A percentile compares a stretch with the other conserved stretches of the same genome.
These are phyloP conservation scores for Blastocystis sp. DNA, from an alignment of 352 stramenopile species.

Conservation along the genomic window DNA sequence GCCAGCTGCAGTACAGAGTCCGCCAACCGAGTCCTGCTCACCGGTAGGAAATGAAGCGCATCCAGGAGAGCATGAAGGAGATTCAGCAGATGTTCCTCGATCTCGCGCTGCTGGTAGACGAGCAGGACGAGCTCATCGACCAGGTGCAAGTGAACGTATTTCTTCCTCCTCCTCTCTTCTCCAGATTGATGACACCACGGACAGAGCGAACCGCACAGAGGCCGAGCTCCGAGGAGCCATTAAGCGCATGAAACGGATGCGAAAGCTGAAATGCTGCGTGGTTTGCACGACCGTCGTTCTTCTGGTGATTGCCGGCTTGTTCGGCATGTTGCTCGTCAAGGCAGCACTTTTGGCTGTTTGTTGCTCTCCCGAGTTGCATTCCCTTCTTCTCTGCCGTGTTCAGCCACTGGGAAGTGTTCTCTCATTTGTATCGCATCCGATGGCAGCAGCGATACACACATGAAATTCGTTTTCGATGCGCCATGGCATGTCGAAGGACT, in stretches of 20 bases:
- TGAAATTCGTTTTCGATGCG: too few species aligned
- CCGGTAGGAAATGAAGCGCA: conserved; percentile 30
- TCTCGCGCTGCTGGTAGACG: conserved; percentile 53
- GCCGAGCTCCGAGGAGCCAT: conserved; percentile 14
- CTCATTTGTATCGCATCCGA: background rate
- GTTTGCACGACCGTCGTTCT: conserved; percentile 19
- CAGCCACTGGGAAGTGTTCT: background rate
- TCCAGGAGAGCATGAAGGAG: conserved; percentile 69
- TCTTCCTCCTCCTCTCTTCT: background rate
- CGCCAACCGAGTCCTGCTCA: background rate
- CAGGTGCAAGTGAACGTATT: conserved; percentile 53
- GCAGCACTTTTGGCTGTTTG: background rate
- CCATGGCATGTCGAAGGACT: background rate
- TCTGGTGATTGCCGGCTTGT: conserved; percentile 39
- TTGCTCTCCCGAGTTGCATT: background rate
- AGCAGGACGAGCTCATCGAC: conserved; percentile 48
- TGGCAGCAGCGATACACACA: background rate
- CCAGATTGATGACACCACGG: conserved; percentile 50
- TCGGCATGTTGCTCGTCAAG: conserved; percentile 46
- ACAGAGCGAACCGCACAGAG: conserved; percentile 33
- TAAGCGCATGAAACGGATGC: conserved; percentile 40
- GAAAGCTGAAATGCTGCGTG: conserved; percentile 62
- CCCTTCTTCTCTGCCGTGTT: too few species aligned
- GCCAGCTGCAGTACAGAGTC: conserved; percentile 62
- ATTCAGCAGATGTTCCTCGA: conserved; percentile 70